Evolutionary conservation across 805 yeast genomes (phyloP).

Genomic region (Candida hungchunana): DNA sequence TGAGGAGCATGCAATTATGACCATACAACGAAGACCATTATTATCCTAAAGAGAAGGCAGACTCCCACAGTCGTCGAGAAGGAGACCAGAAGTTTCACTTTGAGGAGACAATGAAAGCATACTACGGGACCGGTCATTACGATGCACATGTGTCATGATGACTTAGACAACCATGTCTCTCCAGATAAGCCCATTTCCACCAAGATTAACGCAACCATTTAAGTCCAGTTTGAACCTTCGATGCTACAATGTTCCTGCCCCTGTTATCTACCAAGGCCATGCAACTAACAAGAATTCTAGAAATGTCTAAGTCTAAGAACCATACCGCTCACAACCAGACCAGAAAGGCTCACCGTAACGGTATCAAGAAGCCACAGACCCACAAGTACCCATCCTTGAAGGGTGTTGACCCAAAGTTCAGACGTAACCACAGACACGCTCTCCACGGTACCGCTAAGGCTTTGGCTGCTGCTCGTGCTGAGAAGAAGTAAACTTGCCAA

Average conservation of each 20-base stretch:
- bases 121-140: too few species aligned
- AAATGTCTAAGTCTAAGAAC: constrained; percentile 99
- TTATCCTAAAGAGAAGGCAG: too few species aligned
- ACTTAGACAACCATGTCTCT: too few species aligned
- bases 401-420: constrained; percentile 99
- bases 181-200: too few species aligned
- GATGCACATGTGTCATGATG: too few species aligned
- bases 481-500: constrained; percentile 34
- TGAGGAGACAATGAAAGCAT: too few species aligned
- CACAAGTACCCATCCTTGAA: constrained; percentile 97
- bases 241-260: too few species aligned
- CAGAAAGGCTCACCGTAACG: constrained; percentile 99
- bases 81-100: too few species aligned
- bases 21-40: too few species aligned
- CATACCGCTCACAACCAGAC: constrained; percentile 99
- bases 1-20: too few species aligned
- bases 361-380: constrained; percentile 99
- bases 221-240: constrained; percentile 7
- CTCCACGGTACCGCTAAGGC: constrained; percentile 96
- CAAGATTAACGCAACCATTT: too few species aligned
- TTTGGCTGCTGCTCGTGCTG: constrained; percentile 77
- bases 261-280: neutral
- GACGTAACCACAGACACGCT: constrained; percentile 99
- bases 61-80: too few species aligned
- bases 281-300: constrained; percentile 32